These are phyloP conservation scores for Candida anglica DNA, from an alignment of 805 yeast species.

Conservation along the genomic window DNA sequence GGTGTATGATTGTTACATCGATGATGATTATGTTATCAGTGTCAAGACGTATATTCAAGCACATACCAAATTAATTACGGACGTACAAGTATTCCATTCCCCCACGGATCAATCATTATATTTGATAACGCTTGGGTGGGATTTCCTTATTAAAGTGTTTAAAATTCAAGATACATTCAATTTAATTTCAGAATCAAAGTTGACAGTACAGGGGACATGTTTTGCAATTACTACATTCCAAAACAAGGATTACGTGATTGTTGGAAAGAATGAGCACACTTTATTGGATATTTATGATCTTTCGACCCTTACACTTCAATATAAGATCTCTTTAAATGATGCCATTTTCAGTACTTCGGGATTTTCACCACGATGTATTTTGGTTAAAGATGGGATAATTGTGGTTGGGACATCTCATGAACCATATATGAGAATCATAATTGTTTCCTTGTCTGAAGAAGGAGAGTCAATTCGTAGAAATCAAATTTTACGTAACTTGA, in stretches of 20 bases:
- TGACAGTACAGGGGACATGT: constrained; percentile 52
- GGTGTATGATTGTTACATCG: constrained; percentile 17
- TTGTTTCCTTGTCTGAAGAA: constrained; percentile 39
- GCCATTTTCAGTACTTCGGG: constrained; percentile 66
- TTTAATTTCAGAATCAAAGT: constrained; percentile 19
- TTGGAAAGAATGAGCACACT: constrained; percentile 60
- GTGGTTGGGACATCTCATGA: constrained; percentile 73
- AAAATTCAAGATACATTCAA: constrained; percentile 14
- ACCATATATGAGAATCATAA: constrained; percentile 69
- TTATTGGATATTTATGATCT: constrained; percentile 44
- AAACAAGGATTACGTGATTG: constrained; percentile 37
- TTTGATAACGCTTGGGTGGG: constrained; percentile 60
- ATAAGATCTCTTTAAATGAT: constrained; percentile 60
- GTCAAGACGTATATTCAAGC: constrained; percentile 16
- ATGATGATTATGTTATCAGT: constrained; percentile 1
- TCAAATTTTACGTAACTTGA: constrained; percentile 26
- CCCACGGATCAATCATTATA: constrained; percentile 20
- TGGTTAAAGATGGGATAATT: constrained; percentile 25
- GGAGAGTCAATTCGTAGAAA: constrained; percentile 10
- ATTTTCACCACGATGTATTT: constrained; percentile 53
- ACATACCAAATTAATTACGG: constrained; percentile 34
- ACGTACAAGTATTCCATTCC: constrained; percentile 22
- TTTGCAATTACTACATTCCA: constrained; percentile 31
- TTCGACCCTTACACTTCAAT: constrained; percentile 26
- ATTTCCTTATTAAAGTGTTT: constrained; percentile 39